Percentiles rank a stretch among this genome's conserved stretches.
Evolutionary conservation across 371 early-diverging fungal species (phyloP).

Genomic region (Rhizopus arrhizus): DNA sequence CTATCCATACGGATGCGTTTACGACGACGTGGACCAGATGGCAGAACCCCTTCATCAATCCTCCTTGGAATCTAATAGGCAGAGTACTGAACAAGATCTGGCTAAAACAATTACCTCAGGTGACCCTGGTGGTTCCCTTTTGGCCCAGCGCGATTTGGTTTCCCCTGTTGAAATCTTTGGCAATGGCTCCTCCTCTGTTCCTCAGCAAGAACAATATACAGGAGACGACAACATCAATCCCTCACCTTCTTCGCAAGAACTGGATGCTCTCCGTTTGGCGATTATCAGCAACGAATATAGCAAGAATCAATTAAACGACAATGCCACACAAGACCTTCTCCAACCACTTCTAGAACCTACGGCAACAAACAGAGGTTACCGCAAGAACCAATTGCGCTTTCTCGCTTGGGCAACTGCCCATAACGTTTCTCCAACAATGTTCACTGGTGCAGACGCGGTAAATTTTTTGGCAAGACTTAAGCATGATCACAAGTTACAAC

Average conservation of each 20-base stretch:
- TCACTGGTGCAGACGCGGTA: background rate
- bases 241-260: background rate
- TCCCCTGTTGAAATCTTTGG: slow-evolving; percentile 4
- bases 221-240: no score
- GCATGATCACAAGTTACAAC: background rate
- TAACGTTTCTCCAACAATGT: no score
- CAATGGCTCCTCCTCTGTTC: slow-evolving; percentile 2
- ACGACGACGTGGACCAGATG: background rate
- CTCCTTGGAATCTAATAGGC: background rate
- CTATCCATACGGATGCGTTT: background rate
- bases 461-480: no score
- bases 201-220: background rate
- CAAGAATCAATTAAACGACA: no score
- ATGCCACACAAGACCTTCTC: no score
- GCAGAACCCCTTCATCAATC: background rate
- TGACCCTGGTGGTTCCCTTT: slow-evolving; percentile 13
- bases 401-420: no score
- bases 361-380: no score
- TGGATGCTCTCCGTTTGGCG: background rate
- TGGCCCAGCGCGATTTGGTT: slow-evolving; percentile 32
- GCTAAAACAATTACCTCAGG: slow-evolving; percentile 18
- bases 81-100: background rate
- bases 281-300: no score
- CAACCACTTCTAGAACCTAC: no score
- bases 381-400: no score